These are phyloP conservation scores for Claviceps maximensis DNA, from an alignment of 2,329 filamentous ascomycete genomes.

Conservation along the genomic window DNA sequence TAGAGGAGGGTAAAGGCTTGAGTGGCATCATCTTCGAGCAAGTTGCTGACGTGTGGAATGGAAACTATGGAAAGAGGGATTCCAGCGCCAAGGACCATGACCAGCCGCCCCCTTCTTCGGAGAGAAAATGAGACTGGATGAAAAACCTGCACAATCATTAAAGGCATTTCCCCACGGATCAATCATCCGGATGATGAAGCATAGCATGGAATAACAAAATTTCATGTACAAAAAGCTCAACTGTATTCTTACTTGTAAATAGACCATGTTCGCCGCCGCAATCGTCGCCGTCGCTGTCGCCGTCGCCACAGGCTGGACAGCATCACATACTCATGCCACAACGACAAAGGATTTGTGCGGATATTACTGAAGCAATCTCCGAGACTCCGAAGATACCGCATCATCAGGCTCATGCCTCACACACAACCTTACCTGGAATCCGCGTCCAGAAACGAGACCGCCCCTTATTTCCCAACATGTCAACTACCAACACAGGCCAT, in stretches of 20 bases:
- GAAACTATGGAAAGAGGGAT: conserved; percentile 19
- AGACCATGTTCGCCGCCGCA: neutral
- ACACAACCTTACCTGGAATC: neutral
- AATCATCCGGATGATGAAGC: neutral
- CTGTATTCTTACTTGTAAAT: neutral
- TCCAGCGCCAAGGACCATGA: conserved; percentile 9
- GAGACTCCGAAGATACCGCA: neutral
- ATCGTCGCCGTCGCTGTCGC: neutral
- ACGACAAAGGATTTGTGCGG: neutral
- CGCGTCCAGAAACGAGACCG: no score
- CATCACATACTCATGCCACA: neutral
- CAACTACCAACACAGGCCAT: neutral
- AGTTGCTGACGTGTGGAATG: conserved; percentile 38
- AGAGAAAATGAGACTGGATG: neutral
- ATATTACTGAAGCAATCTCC: neutral
- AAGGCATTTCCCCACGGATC: neutral
- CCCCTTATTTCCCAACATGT: no score
- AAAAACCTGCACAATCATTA: no score
- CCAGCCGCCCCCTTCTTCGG: neutral
- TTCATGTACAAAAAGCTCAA: neutral
- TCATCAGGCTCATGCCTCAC: no score
- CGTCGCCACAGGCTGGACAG: neutral
- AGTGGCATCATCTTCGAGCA: conserved; percentile 44
- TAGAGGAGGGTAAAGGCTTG: conserved; percentile 43
- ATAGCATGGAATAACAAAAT: no score